Evolutionary conservation across 2,329 filamentous ascomycete species (phyloP).

Genomic region (Pestalotiopsis sp.): DNA sequence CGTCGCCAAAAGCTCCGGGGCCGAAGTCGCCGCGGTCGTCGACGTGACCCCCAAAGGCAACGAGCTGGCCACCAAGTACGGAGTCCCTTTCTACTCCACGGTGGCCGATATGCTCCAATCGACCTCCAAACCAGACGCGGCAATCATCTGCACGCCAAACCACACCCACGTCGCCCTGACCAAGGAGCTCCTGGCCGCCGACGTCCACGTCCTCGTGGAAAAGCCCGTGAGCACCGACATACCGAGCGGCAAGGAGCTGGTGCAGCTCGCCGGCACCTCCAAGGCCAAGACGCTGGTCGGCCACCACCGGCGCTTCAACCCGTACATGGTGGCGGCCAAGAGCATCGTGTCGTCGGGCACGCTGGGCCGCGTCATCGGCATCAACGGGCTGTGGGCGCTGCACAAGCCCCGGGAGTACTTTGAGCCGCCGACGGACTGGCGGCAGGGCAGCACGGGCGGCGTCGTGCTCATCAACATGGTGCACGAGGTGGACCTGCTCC

Average conservation of each 20-base stretch:
- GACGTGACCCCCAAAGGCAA: conserved; percentile 42
- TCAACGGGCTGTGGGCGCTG: conserved; percentile 57
- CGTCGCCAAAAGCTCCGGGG: conserved; percentile 32
- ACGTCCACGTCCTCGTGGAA: conserved; percentile 58
- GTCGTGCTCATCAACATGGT: conserved; percentile 60
- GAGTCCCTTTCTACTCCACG: conserved; percentile 22
- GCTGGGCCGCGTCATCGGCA: conserved; percentile 51
- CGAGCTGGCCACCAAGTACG: conserved; percentile 40
- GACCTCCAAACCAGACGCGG: conserved; percentile 47
- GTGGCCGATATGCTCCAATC: conserved; percentile 45
- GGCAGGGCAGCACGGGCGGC: conserved; percentile 43
- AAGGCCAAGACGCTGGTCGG: conserved; percentile 53
- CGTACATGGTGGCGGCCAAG: conserved; percentile 54
- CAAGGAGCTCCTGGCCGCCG: conserved; percentile 46
- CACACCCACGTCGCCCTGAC: conserved; percentile 56
- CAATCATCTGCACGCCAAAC: conserved; percentile 63
- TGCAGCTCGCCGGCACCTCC: conserved; percentile 27
- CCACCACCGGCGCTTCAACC: conserved; percentile 63
- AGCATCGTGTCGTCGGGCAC: conserved; percentile 38
- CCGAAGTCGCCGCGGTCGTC: conserved; percentile 43
- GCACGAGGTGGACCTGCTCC: conserved; percentile 63
- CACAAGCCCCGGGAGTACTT: conserved; percentile 57
- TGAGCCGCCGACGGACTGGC: conserved; percentile 48
- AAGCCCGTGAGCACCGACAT: conserved; percentile 55
- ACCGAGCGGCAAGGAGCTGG: conserved; percentile 33